Percentiles rank a stretch among this genome's conserved stretches.
Conservation (phyloP, 306 rosid species). For the Astragalus membranaceus region DNA sequence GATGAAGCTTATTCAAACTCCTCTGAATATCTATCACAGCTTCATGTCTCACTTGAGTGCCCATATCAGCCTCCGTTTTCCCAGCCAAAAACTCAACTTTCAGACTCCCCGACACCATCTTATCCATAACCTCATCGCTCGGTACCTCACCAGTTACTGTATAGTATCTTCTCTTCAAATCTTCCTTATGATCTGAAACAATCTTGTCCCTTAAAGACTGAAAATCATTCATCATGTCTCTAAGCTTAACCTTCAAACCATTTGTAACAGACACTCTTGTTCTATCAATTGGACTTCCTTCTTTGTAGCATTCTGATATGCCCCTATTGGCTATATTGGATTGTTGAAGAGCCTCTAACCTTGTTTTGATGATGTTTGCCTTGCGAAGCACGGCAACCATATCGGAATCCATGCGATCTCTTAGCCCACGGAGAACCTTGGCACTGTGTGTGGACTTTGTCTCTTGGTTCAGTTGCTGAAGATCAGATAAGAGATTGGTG, state of each 20-base stretch:
- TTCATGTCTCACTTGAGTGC: constrained; percentile 60
- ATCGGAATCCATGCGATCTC: constrained; percentile 77
- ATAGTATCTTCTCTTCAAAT: constrained; percentile 67
- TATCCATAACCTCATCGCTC: constrained; percentile 60
- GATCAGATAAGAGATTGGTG: constrained; percentile 83
- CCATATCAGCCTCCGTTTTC: constrained; percentile 55
- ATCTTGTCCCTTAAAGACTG: constrained; percentile 61
- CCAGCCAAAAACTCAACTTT: constrained; percentile 59
- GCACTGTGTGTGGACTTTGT: constrained; percentile 76
- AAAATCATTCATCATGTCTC: constrained; percentile 72
- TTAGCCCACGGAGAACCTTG: constrained; percentile 72
- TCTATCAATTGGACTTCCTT: constrained; percentile 59
- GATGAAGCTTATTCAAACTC: constrained; percentile 88
- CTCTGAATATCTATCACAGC: constrained; percentile 72
- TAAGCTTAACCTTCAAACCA: constrained; percentile 73
- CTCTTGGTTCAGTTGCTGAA: constrained; percentile 65
- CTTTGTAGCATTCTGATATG: constrained; percentile 40
- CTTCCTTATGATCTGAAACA: constrained; percentile 69
- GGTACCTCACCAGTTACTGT: constrained; percentile 56
- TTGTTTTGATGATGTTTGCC: constrained; percentile 49
- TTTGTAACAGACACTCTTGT: constrained; percentile 62
- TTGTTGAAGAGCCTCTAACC: constrained; percentile 58
- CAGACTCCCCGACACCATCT: constrained; percentile 52
- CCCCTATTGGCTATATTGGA: constrained; percentile 53
- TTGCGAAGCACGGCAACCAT: constrained; percentile 73